These are phyloP conservation scores for Pseudocercospora musae DNA, from an alignment of 2,329 filamentous ascomycete species.

Conservation along the genomic window DNA sequence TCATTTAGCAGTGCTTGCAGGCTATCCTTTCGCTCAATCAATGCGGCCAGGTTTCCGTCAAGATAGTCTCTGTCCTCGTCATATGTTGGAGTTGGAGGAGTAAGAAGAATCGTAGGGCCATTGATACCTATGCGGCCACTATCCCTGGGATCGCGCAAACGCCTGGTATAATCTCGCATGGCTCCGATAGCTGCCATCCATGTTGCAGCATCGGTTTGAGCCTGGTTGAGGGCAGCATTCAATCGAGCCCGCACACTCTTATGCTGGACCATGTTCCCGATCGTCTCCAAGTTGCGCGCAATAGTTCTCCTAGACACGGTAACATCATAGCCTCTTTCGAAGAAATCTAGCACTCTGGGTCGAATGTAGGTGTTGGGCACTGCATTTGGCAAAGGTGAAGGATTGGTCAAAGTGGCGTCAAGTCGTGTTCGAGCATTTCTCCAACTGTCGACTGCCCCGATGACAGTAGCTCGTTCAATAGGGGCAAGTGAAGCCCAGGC, in stretches of 20 bases:
- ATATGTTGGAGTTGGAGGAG: background rate
- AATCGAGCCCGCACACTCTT: background rate
- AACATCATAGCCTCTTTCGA: background rate
- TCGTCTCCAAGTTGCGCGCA: background rate
- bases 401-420: background rate
- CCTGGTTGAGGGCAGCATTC: background rate
- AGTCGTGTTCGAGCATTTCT: background rate
- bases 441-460: background rate
- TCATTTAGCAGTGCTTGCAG: background rate
- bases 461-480: background rate
- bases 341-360: background rate
- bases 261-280: background rate
- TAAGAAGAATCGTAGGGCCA: background rate
- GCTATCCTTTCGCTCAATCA: background rate
- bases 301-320: background rate
- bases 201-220: background rate
- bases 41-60: background rate
- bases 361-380: background rate
- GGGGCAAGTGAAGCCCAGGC: background rate
- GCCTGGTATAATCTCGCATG: background rate
- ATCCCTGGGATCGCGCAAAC: background rate
- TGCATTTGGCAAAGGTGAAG: background rate
- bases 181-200: background rate
- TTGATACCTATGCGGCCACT: background rate
- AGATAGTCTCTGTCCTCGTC: background rate